These are phyloP conservation scores for Rhynchospora pubera DNA, from an alignment of 176 grass and related monocot genomes.

Conservation along the genomic window DNA sequence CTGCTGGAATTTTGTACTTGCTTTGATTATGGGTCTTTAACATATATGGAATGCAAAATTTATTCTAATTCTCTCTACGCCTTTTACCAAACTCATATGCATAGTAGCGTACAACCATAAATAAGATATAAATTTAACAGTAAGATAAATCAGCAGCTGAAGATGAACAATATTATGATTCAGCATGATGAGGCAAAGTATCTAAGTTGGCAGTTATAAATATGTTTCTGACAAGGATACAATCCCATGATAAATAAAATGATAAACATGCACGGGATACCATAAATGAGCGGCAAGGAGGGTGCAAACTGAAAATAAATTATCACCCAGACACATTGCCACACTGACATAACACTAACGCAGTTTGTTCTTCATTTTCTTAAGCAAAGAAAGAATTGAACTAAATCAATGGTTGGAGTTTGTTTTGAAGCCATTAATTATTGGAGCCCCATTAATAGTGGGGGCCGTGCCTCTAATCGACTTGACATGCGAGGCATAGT, in stretches of 20 bases:
- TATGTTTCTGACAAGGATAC: neutral
- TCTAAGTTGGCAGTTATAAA: neutral
- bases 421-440: slow-evolving; percentile 59
- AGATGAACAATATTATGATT: neutral
- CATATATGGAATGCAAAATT: neutral
- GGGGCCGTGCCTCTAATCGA: slow-evolving; percentile 49
- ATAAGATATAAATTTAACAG: neutral
- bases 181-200: neutral
- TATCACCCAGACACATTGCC: slow-evolving; percentile 8
- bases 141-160: neutral
- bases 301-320: slow-evolving; percentile 31
- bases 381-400: slow-evolving; percentile 3
- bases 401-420: slow-evolving; percentile 49
- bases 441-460: slow-evolving; percentile 28
- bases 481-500: slow-evolving; percentile 78
- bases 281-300: slow-evolving; percentile 26
- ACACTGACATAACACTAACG: slow-evolving; percentile 30
- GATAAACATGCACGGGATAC: slow-evolving; percentile 9
- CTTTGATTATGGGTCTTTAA: neutral
- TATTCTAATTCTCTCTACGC: neutral
- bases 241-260: slow-evolving; percentile 16
- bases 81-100: neutral
- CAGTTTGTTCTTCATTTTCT: slow-evolving; percentile 11
- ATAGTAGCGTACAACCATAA: neutral
- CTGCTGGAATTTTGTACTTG: neutral